phyloP scores from a whole-genome alignment of 2,329 filamentous ascomycete genomes.

The Nothopassalora personata region DNA sequence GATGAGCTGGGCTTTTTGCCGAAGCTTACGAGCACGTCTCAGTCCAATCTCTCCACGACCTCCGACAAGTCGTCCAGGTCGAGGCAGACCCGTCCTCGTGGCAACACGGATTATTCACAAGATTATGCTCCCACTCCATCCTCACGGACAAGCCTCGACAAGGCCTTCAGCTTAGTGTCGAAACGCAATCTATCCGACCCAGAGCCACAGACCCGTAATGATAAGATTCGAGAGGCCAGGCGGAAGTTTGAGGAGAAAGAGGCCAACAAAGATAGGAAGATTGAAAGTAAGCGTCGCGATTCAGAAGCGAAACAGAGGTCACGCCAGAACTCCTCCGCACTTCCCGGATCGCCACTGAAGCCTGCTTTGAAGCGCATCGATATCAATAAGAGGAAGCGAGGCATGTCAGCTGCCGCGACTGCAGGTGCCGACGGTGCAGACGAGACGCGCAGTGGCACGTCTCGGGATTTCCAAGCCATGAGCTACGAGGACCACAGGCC shows the following conservation, averaged over 20 bases:
- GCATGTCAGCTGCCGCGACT: conserved; percentile 14
- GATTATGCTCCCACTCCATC: conserved; percentile 48
- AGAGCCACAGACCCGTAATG: conserved; percentile 51
- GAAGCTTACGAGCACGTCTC: conserved; percentile 47
- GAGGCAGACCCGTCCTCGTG: conserved; percentile 38
- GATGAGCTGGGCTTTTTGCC: conserved; percentile 40
- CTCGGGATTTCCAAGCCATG: conserved; percentile 11
- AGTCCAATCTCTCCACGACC: conserved; percentile 46
- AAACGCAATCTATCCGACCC: conserved; percentile 35
- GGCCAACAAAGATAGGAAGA: conserved; percentile 51
- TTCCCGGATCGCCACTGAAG: conserved; percentile 25
- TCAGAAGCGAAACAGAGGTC: conserved; percentile 42
- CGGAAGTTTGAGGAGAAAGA: conserved; percentile 56
- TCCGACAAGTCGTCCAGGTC: conserved; percentile 33
- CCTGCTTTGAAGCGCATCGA: conserved; percentile 26
- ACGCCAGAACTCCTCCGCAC: conserved; percentile 38
- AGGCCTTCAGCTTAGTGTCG: conserved; percentile 46
- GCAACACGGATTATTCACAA: conserved; percentile 42
- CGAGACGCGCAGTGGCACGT: conserved; percentile 11
- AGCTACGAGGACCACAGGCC: conserved; percentile 27
- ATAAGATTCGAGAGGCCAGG: conserved; percentile 52
- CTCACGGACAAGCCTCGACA: conserved; percentile 53
- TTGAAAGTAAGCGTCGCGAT: conserved; percentile 45
- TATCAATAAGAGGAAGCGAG: conserved; percentile 15
- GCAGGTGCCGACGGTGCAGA: conserved; percentile 13